Conservation (phyloP, 495 filamentous ascomycete species). For the Lophiostoma macrostomum region DNA sequence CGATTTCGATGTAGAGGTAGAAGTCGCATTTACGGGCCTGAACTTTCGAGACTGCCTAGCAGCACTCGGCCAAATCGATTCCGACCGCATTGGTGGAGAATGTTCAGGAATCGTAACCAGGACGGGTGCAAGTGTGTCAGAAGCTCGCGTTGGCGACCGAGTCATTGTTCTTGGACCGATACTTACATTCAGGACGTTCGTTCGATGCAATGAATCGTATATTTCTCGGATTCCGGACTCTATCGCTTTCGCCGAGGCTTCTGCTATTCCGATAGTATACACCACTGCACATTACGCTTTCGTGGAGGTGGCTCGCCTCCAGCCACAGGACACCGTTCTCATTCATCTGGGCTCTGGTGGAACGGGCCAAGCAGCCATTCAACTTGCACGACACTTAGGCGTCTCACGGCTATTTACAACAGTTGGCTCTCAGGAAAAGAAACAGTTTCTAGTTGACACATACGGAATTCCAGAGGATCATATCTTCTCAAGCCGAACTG, state of each 20-base stretch:
- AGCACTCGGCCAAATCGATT: no score
- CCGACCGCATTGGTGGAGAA: no score
- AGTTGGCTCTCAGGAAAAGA: constrained; percentile 23
- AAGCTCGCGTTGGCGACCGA: no score
- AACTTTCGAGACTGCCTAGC: no score
- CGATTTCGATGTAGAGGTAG: no score
- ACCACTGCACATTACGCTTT: constrained; percentile 35
- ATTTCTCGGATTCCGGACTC: no score
- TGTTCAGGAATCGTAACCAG: no score
- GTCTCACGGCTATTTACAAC: constrained; percentile 41
- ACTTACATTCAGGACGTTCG: no score
- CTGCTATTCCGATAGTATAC: constrained; percentile 28
- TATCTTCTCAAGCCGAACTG: constrained; percentile 22
- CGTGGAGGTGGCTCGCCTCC: constrained; percentile 33
- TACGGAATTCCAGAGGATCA: constrained; percentile 22
- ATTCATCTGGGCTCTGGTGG: constrained; percentile 48
- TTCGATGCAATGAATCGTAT: no score
- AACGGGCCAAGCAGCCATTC: constrained; percentile 45
- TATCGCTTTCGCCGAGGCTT: constrained; percentile 2
- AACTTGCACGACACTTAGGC: constrained; percentile 38
- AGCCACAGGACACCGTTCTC: constrained; percentile 41
- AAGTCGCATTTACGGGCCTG: no score
- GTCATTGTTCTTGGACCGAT: no score
- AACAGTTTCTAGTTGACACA: constrained; percentile 5
- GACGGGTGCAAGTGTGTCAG: no score